Conservation (phyloP, 345 rosid species). For the Rhodamnia rubescens region DNA sequence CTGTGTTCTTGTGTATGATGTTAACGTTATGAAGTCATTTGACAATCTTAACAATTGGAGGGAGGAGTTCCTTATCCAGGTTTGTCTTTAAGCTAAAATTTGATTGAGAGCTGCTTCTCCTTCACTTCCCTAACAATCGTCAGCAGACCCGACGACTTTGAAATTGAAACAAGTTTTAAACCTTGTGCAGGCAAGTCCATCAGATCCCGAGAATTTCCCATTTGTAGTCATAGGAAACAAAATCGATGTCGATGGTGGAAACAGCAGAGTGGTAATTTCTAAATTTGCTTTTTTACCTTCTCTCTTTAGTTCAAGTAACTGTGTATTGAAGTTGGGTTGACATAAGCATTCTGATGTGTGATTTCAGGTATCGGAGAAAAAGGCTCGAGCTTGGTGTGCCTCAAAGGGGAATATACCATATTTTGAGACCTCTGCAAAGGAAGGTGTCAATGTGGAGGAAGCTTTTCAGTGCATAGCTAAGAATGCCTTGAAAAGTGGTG, state of each 20-base stretch:
- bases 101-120: neutral
- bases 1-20: slow-evolving; percentile 83
- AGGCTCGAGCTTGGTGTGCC: slow-evolving; percentile 96
- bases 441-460: slow-evolving; percentile 92
- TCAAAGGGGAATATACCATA: slow-evolving; percentile 95
- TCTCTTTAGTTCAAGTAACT: neutral
- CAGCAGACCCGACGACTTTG: neutral
- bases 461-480: slow-evolving; percentile 94
- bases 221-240: slow-evolving; percentile 90
- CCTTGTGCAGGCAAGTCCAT: slow-evolving; percentile 73
- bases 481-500: slow-evolving; percentile 83
- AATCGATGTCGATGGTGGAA: slow-evolving; percentile 86
- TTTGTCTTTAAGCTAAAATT: slow-evolving; percentile 4
- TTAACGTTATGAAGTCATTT: slow-evolving; percentile 59
- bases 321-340: neutral
- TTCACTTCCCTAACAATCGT: neutral
- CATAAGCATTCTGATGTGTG: neutral
- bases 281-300: neutral
- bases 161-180: slow-evolving; percentile 2
- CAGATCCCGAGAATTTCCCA: slow-evolving; percentile 94
- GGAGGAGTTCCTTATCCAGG: slow-evolving; percentile 81
- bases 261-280: slow-evolving; percentile 73
- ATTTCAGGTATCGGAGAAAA: slow-evolving; percentile 82
- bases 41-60: slow-evolving; percentile 80
- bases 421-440: slow-evolving; percentile 98